A percentile compares a stretch with the other conserved stretches of the same genome.
Conservation (phyloP, 2,329 filamentous ascomycete species). For the Stromatinia cepivora region DNA sequence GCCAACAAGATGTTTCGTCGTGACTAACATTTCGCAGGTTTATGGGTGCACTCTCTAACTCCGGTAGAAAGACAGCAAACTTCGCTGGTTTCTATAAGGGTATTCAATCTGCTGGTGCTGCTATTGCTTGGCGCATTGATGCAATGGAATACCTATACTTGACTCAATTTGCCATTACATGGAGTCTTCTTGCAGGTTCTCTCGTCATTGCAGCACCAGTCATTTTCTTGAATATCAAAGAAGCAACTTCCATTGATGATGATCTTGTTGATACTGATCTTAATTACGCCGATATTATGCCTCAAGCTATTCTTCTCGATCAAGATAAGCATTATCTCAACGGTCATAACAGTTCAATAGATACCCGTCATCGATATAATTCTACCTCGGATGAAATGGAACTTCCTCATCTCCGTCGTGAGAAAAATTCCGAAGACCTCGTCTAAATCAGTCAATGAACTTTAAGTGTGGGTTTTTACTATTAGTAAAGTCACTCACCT, state of each 20-base stretch:
- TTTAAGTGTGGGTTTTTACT: neutral
- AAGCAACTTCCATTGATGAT: constrained; percentile 73
- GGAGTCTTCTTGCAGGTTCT: constrained; percentile 72
- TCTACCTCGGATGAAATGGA: constrained; percentile 5
- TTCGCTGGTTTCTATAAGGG: constrained; percentile 86
- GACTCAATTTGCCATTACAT: constrained; percentile 70
- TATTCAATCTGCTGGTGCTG: constrained; percentile 79
- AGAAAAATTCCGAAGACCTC: neutral
- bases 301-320: constrained; percentile 11
- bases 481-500: neutral
- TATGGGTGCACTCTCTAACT: constrained; percentile 90
- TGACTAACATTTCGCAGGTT: constrained; percentile 54
- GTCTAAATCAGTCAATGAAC: neutral
- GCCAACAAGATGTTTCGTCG: neutral
- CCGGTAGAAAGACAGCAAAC: constrained; percentile 84
- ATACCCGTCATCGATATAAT: neutral
- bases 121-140: constrained; percentile 71
- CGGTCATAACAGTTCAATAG: neutral
- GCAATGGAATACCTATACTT: constrained; percentile 61
- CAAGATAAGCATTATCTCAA: neutral
- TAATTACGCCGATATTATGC: constrained; percentile 67
- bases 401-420: neutral
- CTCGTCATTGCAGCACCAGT: constrained; percentile 75
- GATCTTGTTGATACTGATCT: constrained; percentile 84
- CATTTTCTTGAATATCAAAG: constrained; percentile 73